These are phyloP conservation scores for Cicer chorassanicum DNA, from an alignment of 306 rosid species.

Conservation along the genomic window DNA sequence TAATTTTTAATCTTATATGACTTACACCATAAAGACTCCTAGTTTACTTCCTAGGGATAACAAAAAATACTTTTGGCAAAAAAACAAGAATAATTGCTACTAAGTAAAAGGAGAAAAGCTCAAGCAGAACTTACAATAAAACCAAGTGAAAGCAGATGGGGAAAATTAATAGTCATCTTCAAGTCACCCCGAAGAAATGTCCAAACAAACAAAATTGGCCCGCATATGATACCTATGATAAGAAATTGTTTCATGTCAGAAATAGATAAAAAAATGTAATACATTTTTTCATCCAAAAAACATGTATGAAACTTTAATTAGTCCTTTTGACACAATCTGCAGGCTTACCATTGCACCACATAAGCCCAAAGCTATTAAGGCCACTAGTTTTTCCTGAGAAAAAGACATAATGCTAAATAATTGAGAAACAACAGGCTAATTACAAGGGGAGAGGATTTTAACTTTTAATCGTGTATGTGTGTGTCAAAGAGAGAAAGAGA, in stretches of 20 bases:
- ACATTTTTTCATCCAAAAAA: neutral
- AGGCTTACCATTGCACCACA: conserved; percentile 87
- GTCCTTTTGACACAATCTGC: conserved; percentile 33
- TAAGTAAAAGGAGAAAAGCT: conserved; percentile 28
- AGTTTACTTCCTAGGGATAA: conserved; percentile 19
- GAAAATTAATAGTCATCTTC: conserved; percentile 66
- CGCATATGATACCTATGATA: conserved; percentile 66
- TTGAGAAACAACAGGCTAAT: conserved; percentile 41
- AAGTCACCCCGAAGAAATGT: conserved; percentile 72
- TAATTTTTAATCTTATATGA: conserved; percentile 3
- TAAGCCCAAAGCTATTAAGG: conserved; percentile 88
- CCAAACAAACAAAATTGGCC: conserved; percentile 70
- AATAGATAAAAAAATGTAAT: neutral
- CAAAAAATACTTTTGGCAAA: neutral
- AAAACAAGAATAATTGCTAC: conserved; percentile 12
- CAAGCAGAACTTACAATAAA: conserved; percentile 59
- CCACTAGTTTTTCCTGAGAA: conserved; percentile 81
- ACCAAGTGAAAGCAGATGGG: conserved; percentile 69
- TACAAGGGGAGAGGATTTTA: conserved; percentile 33
- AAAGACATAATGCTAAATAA: conserved; percentile 29
- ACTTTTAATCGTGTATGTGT: neutral
- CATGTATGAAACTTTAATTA: neutral
- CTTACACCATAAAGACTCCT: conserved; percentile 29
- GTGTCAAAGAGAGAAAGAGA: neutral
- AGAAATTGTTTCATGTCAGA: conserved; percentile 20